These are phyloP conservation scores for Hanseniaspora vineae DNA, from an alignment of 805 yeast species.

Conservation along the genomic window DNA sequence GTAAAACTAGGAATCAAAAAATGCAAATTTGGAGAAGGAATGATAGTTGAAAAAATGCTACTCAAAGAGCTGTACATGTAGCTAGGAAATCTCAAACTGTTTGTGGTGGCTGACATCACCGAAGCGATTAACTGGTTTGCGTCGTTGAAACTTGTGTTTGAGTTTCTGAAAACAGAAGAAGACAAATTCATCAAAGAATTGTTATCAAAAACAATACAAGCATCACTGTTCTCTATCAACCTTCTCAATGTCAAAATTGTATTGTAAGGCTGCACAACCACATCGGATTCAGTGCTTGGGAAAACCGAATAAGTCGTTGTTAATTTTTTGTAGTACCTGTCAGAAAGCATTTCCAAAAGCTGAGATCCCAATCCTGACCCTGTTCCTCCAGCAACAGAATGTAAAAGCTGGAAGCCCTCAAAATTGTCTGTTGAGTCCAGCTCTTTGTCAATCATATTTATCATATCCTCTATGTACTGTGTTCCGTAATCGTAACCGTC, in stretches of 20 bases:
- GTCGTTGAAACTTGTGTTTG: slow-evolving; percentile 57
- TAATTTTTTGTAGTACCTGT: slow-evolving; percentile 71
- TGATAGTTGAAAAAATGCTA: slow-evolving; percentile 64
- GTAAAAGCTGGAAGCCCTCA: slow-evolving; percentile 83
- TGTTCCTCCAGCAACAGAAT: slow-evolving; percentile 97
- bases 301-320: slow-evolving; percentile 79
- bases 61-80: slow-evolving; percentile 80
- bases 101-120: slow-evolving; percentile 72
- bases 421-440: slow-evolving; percentile 80
- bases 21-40: slow-evolving; percentile 79
- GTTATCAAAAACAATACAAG: slow-evolving; percentile 83
- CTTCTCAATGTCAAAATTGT: slow-evolving; percentile 72
- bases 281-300: slow-evolving; percentile 74
- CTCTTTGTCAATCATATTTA: slow-evolving; percentile 79
- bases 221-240: slow-evolving; percentile 73
- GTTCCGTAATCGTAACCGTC: slow-evolving; percentile 74
- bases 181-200: slow-evolving; percentile 70
- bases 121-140: slow-evolving; percentile 79
- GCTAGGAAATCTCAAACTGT: slow-evolving; percentile 82
- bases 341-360: slow-evolving; percentile 64
- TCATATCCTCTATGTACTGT: slow-evolving; percentile 52
- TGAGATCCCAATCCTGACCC: slow-evolving; percentile 93
- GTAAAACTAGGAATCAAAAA: slow-evolving; percentile 61
- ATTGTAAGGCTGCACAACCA: slow-evolving; percentile 97
- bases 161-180: slow-evolving; percentile 40